Evolutionary conservation across 2,329 filamentous ascomycete genomes (phyloP).

Genomic region (Aciculosporium take): DNA sequence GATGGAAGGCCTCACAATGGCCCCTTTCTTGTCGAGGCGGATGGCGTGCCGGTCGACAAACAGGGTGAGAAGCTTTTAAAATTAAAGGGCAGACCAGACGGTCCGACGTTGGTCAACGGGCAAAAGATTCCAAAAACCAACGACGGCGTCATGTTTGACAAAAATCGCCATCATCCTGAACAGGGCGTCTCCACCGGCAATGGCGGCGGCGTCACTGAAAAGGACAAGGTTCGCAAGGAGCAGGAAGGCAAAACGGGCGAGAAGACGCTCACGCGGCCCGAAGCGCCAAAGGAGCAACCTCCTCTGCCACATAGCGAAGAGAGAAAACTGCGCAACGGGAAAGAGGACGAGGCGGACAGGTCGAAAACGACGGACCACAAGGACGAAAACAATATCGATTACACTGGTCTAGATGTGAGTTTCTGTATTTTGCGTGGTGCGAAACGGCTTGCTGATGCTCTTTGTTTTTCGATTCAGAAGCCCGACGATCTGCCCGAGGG

Average conservation of each 20-base stretch:
- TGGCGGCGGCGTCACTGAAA: conserved; percentile 78
- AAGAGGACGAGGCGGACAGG: conserved; percentile 27
- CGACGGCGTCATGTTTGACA: conserved; percentile 89
- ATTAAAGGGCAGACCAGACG: conserved; percentile 35
- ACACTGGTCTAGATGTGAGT: conserved; percentile 23
- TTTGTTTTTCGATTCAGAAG: conserved; percentile 39
- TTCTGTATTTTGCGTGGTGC: not conserved
- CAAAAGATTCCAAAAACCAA: conserved; percentile 48
- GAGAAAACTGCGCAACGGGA: conserved; percentile 42
- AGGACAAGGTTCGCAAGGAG: conserved; percentile 59
- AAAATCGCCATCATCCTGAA: conserved; percentile 58
- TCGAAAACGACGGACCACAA: conserved; percentile 30
- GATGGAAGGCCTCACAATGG: conserved; percentile 90
- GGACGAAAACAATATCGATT: conserved; percentile 19
- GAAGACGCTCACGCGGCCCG: conserved; percentile 60
- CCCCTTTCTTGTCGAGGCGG: conserved; percentile 56
- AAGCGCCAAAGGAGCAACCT: conserved; percentile 72
- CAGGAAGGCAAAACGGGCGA: conserved; percentile 51
- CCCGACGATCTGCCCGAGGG: conserved; percentile 67
- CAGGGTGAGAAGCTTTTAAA: conserved; percentile 26
- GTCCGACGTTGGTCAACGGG: conserved; percentile 41
- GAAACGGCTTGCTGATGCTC: not conserved
- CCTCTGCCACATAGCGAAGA: conserved; percentile 71
- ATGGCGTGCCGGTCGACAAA: conserved; percentile 19
- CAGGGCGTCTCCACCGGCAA: conserved; percentile 70